Percentiles rank a stretch among this genome's conserved stretches.
Evolutionary conservation across 441 rosid species (phyloP).

Genomic region (Corymbia calophylla): DNA sequence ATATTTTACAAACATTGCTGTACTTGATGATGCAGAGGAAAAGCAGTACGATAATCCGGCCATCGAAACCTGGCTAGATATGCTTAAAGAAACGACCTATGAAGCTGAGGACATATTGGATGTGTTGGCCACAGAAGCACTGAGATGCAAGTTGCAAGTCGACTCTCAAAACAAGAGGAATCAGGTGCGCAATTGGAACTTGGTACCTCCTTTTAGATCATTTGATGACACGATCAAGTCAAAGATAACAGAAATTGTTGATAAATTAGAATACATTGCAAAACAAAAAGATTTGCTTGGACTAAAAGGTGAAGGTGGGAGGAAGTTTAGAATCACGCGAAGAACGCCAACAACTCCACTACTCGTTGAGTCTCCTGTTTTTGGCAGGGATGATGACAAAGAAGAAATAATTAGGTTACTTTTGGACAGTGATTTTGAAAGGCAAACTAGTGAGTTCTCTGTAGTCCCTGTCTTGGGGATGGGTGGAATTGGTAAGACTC

Average conservation of each 20-base stretch:
- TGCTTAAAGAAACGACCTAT: slow-evolving; percentile 16
- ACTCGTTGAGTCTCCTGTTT: not conserved
- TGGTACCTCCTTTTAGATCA: not conserved
- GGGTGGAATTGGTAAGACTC: slow-evolving; percentile 18
- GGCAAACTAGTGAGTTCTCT: not conserved
- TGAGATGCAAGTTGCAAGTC: not conserved
- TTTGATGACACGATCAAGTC: not conserved
- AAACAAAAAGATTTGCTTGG: not conserved
- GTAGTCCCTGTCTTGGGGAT: slow-evolving; percentile 10
- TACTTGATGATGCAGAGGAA: slow-evolving; percentile 21
- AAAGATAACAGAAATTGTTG: not conserved
- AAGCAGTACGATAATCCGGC: slow-evolving; percentile 4
- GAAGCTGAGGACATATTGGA: slow-evolving; percentile 22
- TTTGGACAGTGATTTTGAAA: not conserved
- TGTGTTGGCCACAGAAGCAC: not conserved
- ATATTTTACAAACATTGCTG: slow-evolving; percentile 4
- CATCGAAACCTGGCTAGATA: slow-evolving; percentile 8
- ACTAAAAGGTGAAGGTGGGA: not conserved
- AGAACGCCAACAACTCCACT: not conserved
- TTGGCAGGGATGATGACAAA: slow-evolving; percentile 1
- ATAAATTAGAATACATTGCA: slow-evolving; percentile 3
- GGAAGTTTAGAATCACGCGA: not conserved
- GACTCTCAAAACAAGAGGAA: not conserved
- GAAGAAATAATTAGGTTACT: not conserved
- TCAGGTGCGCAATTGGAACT: not conserved